Conservation (phyloP, 306 rosid species). For the Hippophae gyantsensis region DNA sequence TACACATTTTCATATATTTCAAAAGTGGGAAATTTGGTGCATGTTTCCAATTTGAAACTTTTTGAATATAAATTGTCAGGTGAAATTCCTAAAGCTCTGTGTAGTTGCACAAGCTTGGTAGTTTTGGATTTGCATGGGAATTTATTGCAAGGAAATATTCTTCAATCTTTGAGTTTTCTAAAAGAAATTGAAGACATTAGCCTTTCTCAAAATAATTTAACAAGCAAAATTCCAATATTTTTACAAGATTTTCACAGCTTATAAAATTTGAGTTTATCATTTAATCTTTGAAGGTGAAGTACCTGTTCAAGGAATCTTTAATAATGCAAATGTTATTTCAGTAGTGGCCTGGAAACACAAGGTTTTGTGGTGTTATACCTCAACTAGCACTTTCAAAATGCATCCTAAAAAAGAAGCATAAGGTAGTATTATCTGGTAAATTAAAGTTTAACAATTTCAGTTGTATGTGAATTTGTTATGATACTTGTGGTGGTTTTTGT, state of each 20-base stretch:
- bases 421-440: neutral
- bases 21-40: slow-evolving; percentile 3
- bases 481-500: neutral
- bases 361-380: neutral
- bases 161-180: neutral
- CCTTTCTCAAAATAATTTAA: slow-evolving; percentile 1
- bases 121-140: slow-evolving; percentile 11
- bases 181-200: neutral
- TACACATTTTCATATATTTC: no score
- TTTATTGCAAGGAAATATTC: slow-evolving; percentile 2
- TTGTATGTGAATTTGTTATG: neutral
- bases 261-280: neutral
- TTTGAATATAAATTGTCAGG: slow-evolving; percentile 18
- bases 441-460: neutral
- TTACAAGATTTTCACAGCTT: neutral
- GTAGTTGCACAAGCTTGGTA: slow-evolving; percentile 13
- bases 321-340: neutral
- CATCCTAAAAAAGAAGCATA: neutral
- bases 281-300: neutral
- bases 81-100: slow-evolving; percentile 6
- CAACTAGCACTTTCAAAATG: neutral
- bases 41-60: slow-evolving; percentile 4
- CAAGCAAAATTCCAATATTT: neutral
- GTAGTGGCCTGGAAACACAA: neutral
- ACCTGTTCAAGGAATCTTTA: neutral